Conservation (phyloP, 2,329 filamentous ascomycete genomes). For the Trichoderma sp. region DNA sequence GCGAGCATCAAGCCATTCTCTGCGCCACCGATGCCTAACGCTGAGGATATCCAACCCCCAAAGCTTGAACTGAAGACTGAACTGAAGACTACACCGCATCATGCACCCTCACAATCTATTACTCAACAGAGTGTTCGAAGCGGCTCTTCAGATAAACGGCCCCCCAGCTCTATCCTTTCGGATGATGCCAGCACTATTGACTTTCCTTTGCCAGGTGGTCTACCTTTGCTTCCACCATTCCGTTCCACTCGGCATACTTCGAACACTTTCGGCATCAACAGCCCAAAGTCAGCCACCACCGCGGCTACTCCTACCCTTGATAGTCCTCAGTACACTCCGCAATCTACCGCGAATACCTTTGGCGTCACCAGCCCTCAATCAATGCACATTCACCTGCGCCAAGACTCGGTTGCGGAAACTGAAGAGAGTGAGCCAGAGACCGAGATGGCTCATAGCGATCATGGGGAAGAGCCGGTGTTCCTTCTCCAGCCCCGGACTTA, state of each 20-base stretch:
- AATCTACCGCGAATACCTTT: not conserved
- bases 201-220: constrained; percentile 27
- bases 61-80: not conserved
- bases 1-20: constrained; percentile 26
- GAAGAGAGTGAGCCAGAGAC: not conserved
- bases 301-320: not conserved
- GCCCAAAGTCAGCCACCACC: not conserved
- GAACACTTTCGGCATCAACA: not conserved
- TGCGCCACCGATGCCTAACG: constrained; percentile 12
- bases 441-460: constrained; percentile 22
- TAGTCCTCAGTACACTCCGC: not conserved
- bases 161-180: constrained; percentile 15
- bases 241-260: not conserved
- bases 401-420: not conserved
- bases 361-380: not conserved
- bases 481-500: constrained; percentile 58
- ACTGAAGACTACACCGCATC: not conserved
- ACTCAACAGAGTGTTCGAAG: constrained; percentile 21
- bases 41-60: constrained; percentile 9
- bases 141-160: constrained; percentile 18
- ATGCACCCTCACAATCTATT: constrained; percentile 14
- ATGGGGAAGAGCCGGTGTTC: constrained; percentile 40
- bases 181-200: constrained; percentile 23
- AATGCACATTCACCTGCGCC: constrained; percentile 1
- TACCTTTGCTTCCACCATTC: constrained; percentile 24